These are phyloP conservation scores for Achlya hypogyna DNA, from an alignment of 352 stramenopile genomes.

Conservation along the genomic window DNA sequence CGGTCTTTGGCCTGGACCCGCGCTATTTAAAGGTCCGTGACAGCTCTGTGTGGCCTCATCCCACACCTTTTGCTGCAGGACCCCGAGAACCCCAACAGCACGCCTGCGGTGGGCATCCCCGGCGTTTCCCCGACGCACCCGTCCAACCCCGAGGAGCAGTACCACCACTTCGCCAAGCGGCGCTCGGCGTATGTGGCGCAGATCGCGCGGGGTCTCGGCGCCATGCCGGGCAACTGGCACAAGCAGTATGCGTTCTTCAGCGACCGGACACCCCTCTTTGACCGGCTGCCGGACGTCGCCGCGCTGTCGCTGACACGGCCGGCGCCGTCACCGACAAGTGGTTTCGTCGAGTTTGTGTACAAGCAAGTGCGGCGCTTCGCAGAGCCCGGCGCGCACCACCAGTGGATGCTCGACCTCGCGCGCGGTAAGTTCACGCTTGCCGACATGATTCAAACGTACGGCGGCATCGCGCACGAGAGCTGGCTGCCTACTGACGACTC, in stretches of 20 bases:
- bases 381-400: constrained; percentile 64
- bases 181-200: constrained; percentile 69
- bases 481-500: constrained; percentile 66
- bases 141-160: constrained; percentile 73
- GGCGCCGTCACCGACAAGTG: not conserved
- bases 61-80: constrained; percentile 29
- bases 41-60: not conserved
- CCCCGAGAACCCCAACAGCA: constrained; percentile 47
- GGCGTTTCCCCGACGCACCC: constrained; percentile 69
- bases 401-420: constrained; percentile 73
- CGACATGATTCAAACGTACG: constrained; percentile 65
- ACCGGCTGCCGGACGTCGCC: constrained; percentile 33
- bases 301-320: constrained; percentile 12
- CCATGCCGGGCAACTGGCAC: constrained; percentile 51
- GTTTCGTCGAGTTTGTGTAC: constrained; percentile 75
- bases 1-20: constrained; percentile 1
- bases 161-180: constrained; percentile 59
- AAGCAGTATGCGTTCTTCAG: constrained; percentile 79
- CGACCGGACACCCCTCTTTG: constrained; percentile 68
- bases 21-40: constrained; percentile 9
- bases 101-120: constrained; percentile 56
- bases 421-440: constrained; percentile 47
- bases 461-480: constrained; percentile 76
- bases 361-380: constrained; percentile 60
- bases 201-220: constrained; percentile 60